phyloP scores from a whole-genome alignment of 805 yeast species.

The Candida pseudoglaebosa region DNA sequence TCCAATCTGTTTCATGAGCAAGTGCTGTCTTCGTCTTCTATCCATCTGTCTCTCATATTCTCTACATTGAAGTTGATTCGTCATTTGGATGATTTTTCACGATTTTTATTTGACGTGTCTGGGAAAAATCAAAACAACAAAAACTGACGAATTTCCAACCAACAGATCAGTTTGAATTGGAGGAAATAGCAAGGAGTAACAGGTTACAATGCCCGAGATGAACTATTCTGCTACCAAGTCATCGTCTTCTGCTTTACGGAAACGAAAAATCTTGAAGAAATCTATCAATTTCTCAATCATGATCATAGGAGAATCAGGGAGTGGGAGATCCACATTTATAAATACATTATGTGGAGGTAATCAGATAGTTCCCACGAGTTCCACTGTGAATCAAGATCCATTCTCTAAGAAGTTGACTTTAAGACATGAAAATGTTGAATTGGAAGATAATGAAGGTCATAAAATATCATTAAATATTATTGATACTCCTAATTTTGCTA shows the following conservation, averaged over 20 bases:
- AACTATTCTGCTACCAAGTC: conserved; percentile 15
- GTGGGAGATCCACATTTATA: conserved; percentile 89
- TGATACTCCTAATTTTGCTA: conserved; percentile 84
- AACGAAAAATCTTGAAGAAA: conserved; percentile 77
- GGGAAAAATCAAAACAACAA: conserved; percentile 1
- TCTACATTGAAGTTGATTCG: too few species aligned
- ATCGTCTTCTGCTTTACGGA: conserved; percentile 43
- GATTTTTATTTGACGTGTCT: background rate
- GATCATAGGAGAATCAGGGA: conserved; percentile 85
- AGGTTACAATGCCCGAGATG: background rate
- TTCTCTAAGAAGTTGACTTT: conserved; percentile 48
- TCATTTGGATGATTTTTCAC: too few species aligned
- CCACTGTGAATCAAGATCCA: conserved; percentile 58
- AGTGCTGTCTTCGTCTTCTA: too few species aligned
- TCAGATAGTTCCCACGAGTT: conserved; percentile 65
- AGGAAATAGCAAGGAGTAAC: background rate
- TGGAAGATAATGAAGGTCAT: conserved; percentile 83
- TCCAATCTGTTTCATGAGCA: too few species aligned
- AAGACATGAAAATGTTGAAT: conserved; percentile 76
- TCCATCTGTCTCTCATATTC: too few species aligned
- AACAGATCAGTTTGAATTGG: background rate
- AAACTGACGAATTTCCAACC: background rate
- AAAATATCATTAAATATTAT: conserved; percentile 72
- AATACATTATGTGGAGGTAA: conserved; percentile 87
- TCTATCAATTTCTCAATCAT: conserved; percentile 81